A percentile compares a stretch with the other conserved stretches of the same genome.
phyloP scores from a whole-genome alignment of 2,329 filamentous ascomycete genomes.

The Fusarium mangiferae region DNA sequence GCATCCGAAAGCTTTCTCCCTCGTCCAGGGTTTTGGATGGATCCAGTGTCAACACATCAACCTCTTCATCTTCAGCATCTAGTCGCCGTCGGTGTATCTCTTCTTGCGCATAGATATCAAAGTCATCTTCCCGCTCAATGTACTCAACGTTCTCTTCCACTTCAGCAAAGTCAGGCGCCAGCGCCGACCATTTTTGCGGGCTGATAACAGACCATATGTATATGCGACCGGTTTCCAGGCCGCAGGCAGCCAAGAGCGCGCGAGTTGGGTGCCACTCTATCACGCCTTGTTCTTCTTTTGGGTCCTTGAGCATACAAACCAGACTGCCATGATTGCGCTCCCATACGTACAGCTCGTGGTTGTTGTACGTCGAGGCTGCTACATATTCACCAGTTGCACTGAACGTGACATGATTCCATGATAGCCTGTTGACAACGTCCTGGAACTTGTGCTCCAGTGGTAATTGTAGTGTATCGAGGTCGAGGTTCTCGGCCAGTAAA shows the following conservation, averaged over 20 bases:
- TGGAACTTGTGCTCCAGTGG: conserved; percentile 98
- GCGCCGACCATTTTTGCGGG: conserved; percentile 95
- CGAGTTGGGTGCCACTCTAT: conserved; percentile 97
- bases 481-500: conserved; percentile 72
- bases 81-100: conserved; percentile 92
- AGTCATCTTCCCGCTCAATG: conserved; percentile 94
- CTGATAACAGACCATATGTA: conserved; percentile 97
- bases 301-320: conserved; percentile 95
- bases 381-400: conserved; percentile 96
- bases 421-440: conserved; percentile 92
- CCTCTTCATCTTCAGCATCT: conserved; percentile 91
- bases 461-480: conserved; percentile 86
- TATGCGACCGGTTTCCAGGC: conserved; percentile 90
- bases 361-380: conserved; percentile 96
- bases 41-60: conserved; percentile 87
- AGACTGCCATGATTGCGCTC: conserved; percentile 92
- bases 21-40: conserved; percentile 69
- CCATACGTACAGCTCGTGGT: conserved; percentile 99
- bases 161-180: conserved; percentile 96
- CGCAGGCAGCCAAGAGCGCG: conserved; percentile 89
- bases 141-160: conserved; percentile 99
- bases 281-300: conserved; percentile 94
- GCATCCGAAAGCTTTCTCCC: conserved; percentile 82
- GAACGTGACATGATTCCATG: conserved; percentile 98
- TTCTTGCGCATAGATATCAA: conserved; percentile 95